Evolutionary conservation across 2,329 filamentous ascomycete genomes (phyloP).

Genomic region (Cladosporium phlei): DNA sequence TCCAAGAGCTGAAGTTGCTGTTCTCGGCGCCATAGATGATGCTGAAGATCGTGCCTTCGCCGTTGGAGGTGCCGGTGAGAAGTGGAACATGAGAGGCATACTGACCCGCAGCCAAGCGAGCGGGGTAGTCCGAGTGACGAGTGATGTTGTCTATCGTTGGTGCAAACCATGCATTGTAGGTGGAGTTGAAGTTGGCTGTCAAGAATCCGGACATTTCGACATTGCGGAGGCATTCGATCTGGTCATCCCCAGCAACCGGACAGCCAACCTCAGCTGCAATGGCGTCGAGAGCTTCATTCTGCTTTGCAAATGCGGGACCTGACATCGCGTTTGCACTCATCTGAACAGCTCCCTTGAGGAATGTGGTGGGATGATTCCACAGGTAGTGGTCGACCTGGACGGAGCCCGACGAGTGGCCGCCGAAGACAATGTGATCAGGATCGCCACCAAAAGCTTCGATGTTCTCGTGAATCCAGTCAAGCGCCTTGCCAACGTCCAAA

Average conservation of each 20-base stretch:
- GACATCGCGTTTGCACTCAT: conserved; percentile 43
- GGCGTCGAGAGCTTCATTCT: conserved; percentile 35
- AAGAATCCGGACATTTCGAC: conserved; percentile 30
- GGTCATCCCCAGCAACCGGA: conserved; percentile 25
- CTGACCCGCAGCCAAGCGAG: conserved; percentile 4
- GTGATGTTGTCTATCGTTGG: conserved; percentile 8
- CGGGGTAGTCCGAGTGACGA: conserved; percentile 3
- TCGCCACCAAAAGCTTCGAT: conserved; percentile 61
- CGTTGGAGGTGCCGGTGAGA: conserved; percentile 24
- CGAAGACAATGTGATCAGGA: conserved; percentile 70
- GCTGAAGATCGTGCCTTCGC: conserved; percentile 22
- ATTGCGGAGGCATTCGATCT: conserved; percentile 37
- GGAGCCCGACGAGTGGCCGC: conserved; percentile 39
- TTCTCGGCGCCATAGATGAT: conserved; percentile 14
- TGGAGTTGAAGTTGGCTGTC: conserved; percentile 31
- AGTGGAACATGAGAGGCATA: conserved; percentile 18
- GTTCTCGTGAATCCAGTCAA: conserved; percentile 40
- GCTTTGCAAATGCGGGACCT: conserved; percentile 37
- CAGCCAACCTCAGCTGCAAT: conserved; percentile 38
- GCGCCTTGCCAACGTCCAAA: conserved; percentile 8
- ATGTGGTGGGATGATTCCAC: conserved; percentile 52
- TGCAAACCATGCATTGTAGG: conserved; percentile 15
- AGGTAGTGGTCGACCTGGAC: conserved; percentile 36
- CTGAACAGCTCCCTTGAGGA: conserved; percentile 36
- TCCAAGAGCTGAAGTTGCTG: conserved; percentile 38